Evolutionary conservation across 352 stramenopile species (phyloP), one percentile per base, ranked within the genome.

Genomic region (Pythium vanterpoolii): DNA sequence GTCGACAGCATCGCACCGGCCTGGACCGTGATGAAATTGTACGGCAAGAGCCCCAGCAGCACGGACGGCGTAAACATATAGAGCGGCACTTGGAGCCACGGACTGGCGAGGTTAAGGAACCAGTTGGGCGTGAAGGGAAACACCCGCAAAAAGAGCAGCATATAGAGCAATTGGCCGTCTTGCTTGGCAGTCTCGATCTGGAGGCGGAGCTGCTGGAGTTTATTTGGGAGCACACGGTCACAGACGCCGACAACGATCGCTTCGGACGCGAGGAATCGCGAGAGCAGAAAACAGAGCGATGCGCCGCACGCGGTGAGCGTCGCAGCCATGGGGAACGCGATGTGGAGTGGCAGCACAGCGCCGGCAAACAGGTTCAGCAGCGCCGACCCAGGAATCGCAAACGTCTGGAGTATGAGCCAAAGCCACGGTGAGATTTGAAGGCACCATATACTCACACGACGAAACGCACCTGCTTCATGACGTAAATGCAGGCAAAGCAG

Each of bases 61-160:
- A 90, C 82, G 1, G 74, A 77, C 9, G 78, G 75, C 13, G 81
- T 77, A 54, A 95, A 94, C 23, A 86, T 53, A 28, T 57, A 66
- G 19, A 93, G 60, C 38, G 83, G 81, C 46, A 95, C 79, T 60
- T 84, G 64, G 7, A 90, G 71, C 79, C 84, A 92, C 40, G 85
- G 83, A 72, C 80, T 89, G 21, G 83, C 73, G 44, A 91, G 65
- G 64, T 95, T 95, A 34, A 93, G 69, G 55, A 95, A 84, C 85
- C 85, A 95, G 57, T 95, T 92, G 33, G 85, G 82, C 49, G 83
- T 86, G 64, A 91, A 90, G 5, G 85, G 85, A 50, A 95, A 91
- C 24, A 95, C 73, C 24, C 85, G 73, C 59, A 95, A 56, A 56
- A 89, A 91, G 7, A 91, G 68, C 58, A 93, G 62, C 60, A 90